Conservation (phyloP, 768 basidiomycete species). For the Tephrocybe rancida region DNA sequence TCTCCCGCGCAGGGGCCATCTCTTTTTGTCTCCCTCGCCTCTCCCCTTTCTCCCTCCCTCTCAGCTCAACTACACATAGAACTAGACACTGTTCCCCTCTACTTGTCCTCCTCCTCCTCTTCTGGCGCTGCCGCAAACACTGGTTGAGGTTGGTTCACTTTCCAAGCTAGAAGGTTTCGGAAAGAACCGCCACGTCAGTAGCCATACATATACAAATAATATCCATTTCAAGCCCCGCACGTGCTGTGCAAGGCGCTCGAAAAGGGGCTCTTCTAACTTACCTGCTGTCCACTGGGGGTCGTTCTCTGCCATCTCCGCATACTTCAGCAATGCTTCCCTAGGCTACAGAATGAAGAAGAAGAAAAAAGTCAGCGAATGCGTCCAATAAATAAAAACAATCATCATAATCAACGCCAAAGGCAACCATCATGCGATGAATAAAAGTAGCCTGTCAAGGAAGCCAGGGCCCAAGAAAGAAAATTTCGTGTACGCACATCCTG, state of each 20-base stretch:
- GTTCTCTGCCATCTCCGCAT: slow-evolving; percentile 73
- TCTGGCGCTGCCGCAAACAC: slow-evolving; percentile 74
- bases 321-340: slow-evolving; percentile 94
- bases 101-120: slow-evolving; percentile 54
- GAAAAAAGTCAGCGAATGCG: slow-evolving; percentile 21
- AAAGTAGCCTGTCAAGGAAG: slow-evolving; percentile 17
- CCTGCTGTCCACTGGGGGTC: slow-evolving; percentile 88
- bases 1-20: slow-evolving; percentile 78
- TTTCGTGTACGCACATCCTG: slow-evolving; percentile 80
- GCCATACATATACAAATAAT: slow-evolving; percentile 44
- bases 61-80: slow-evolving; percentile 10
- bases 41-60: slow-evolving; percentile 18
- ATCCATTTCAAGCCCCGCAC: slow-evolving; percentile 31
- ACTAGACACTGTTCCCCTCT: slow-evolving; percentile 20
- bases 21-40: slow-evolving; percentile 33
- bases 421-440: slow-evolving; percentile 17
- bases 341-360: slow-evolving; percentile 63
- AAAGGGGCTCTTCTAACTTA: slow-evolving; percentile 42
- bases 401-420: slow-evolving; percentile 14
- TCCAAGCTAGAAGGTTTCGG: slow-evolving; percentile 77
- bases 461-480: slow-evolving; percentile 20
- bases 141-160: slow-evolving; percentile 80
- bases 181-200: slow-evolving; percentile 68
- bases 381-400: slow-evolving; percentile 3
- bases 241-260: slow-evolving; percentile 25